phyloP scores from a whole-genome alignment of 441 rosid genomes.

The Geranium incanum region DNA sequence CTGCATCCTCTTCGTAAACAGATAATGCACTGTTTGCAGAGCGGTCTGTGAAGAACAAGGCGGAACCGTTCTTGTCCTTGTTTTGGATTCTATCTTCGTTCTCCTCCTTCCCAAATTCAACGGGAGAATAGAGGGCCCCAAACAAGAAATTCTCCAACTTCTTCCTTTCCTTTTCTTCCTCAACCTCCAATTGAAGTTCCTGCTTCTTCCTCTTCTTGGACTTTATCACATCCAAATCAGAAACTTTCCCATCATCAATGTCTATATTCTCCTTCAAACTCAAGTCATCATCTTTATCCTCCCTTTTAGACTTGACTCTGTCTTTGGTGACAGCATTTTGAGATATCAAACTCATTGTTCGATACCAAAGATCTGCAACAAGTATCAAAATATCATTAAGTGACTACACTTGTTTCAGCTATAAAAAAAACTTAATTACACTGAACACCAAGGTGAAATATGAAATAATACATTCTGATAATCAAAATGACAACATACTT shows the following conservation, averaged over 20 bases:
- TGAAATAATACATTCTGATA: neutral
- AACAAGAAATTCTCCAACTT: conserved; percentile 64
- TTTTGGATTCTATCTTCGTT: conserved; percentile 20
- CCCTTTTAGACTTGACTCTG: conserved; percentile 28
- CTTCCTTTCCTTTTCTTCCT: conserved; percentile 53
- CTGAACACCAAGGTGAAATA: neutral
- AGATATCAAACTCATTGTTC: conserved; percentile 52
- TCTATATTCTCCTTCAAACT: conserved; percentile 24
- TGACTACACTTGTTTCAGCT: neutral
- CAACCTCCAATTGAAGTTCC: conserved; percentile 35
- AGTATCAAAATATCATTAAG: neutral
- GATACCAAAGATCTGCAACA: conserved; percentile 12
- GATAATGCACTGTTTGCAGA: conserved; percentile 31
- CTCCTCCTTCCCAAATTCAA: conserved; percentile 50
- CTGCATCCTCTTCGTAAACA: conserved; percentile 33
- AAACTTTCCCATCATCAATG: conserved; percentile 23
- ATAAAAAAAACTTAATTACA: neutral
- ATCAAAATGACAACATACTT: too few relatives aligned
- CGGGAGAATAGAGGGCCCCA: conserved; percentile 67
- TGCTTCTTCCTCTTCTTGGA: conserved; percentile 50
- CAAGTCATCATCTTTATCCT: conserved; percentile 24
- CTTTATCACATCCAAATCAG: conserved; percentile 25
- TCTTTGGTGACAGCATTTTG: conserved; percentile 39
- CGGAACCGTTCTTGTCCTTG: conserved; percentile 30
- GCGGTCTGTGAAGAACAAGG: conserved; percentile 51